Percentiles rank a stretch among this genome's conserved stretches.
phyloP scores from a whole-genome alignment of 345 rosid genomes.

The Bruguiera gymnorhiza region DNA sequence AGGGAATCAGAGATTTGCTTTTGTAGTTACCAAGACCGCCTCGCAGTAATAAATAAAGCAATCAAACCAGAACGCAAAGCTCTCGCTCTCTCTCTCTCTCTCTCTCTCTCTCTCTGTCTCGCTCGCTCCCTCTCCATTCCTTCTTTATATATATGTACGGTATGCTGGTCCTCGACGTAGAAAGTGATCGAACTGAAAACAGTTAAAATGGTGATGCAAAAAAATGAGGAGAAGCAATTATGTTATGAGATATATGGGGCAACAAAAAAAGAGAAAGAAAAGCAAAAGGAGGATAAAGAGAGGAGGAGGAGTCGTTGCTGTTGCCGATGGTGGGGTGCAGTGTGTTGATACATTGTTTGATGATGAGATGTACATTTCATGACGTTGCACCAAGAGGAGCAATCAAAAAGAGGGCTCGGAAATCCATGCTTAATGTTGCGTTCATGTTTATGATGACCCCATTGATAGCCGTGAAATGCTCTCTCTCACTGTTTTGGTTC shows the following conservation, averaged over 20 bases:
- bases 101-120: slow-evolving; percentile 1
- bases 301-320: not conserved
- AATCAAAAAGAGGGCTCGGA: slow-evolving; percentile 20
- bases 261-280: not conserved
- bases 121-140: not conserved
- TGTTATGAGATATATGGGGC: slow-evolving; percentile 3
- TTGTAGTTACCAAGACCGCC: slow-evolving; percentile 35
- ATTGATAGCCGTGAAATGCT: slow-evolving; percentile 19
- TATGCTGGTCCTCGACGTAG: slow-evolving; percentile 8
- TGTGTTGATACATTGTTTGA: not conserved
- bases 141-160: not conserved
- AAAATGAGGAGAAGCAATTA: slow-evolving; percentile 6
- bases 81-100: slow-evolving; percentile 1
- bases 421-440: slow-evolving; percentile 9
- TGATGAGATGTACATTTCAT: too few relatives aligned
- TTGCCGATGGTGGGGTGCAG: slow-evolving; percentile 13
- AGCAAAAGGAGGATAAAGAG: not conserved
- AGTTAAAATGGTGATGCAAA: slow-evolving; percentile 8
- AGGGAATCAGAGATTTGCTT: slow-evolving; percentile 35
- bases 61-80: slow-evolving; percentile 14
- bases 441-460: slow-evolving; percentile 3
- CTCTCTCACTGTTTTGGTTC: not conserved
- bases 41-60: slow-evolving; percentile 37
- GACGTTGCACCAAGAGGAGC: slow-evolving; percentile 14
- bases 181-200: slow-evolving; percentile 13